Percentiles rank a stretch among this genome's conserved stretches.
These are phyloP conservation scores for Vachellia collinsii DNA, from an alignment of 306 rosid species.

Conservation along the genomic window DNA sequence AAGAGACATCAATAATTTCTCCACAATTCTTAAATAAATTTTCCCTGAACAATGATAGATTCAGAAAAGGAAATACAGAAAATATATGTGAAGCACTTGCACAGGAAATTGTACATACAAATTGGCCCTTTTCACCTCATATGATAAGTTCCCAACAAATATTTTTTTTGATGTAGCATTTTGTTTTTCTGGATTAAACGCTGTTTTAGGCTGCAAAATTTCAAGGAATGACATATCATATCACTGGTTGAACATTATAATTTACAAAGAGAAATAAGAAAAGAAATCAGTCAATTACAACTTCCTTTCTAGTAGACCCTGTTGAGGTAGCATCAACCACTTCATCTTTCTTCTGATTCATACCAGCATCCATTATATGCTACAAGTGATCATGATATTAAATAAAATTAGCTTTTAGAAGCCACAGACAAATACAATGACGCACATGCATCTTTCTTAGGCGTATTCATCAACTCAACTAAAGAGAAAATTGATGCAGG, in stretches of 20 bases:
- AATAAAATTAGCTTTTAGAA: constrained; percentile 20
- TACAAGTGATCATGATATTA: not conserved
- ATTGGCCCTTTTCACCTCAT: constrained; percentile 54
- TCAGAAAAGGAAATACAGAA: constrained; percentile 22
- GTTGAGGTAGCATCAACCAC: constrained; percentile 55
- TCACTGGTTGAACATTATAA: not conserved
- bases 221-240: constrained; percentile 12
- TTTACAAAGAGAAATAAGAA: not conserved
- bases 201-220: constrained; percentile 62
- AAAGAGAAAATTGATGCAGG: not conserved
- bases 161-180: constrained; percentile 52
- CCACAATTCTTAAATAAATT: constrained; percentile 71
- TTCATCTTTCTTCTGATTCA: constrained; percentile 46
- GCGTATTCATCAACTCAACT: constrained; percentile 20
- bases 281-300: constrained; percentile 37
- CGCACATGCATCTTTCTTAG: constrained; percentile 45
- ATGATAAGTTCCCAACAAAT: constrained; percentile 65
- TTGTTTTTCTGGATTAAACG: constrained; percentile 44
- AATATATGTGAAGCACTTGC: not conserved
- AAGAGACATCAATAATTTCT: constrained; percentile 64
- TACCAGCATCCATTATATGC: constrained; percentile 9
- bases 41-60: constrained; percentile 50
- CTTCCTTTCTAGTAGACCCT: constrained; percentile 35
- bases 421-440: constrained; percentile 5
- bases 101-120: constrained; percentile 53